Evolutionary conservation across 331 rosid genomes (phyloP).

Genomic region (Rhamnella rubrinervis): DNA sequence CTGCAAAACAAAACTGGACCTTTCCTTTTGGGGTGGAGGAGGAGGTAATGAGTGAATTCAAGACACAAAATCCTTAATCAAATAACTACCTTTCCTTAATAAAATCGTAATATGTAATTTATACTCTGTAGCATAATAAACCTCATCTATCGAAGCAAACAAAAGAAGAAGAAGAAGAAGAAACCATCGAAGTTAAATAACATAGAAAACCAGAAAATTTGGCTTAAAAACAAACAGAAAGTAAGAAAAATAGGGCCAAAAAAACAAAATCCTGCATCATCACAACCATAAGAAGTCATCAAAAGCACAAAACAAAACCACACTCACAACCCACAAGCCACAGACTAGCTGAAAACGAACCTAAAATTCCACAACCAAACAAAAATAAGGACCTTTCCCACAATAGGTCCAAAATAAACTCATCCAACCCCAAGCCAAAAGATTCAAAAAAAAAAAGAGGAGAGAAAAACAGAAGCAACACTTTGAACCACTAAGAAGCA

Average conservation of each 20-base stretch:
- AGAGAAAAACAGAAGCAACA: background rate
- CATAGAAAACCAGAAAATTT: slow-evolving; percentile 9
- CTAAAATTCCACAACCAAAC: slow-evolving; percentile 1
- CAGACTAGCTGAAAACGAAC: background rate
- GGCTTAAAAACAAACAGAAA: background rate
- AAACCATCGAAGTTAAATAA: background rate
- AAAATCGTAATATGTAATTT: background rate
- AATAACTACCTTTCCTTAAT: too few species aligned
- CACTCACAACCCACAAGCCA: slow-evolving; percentile 11
- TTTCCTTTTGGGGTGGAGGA: too few species aligned
- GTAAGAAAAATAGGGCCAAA: background rate
- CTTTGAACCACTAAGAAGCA: background rate
- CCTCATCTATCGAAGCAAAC: background rate
- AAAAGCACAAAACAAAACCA: background rate
- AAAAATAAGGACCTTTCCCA: background rate
- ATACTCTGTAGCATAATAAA: background rate
- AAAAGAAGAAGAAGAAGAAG: background rate
- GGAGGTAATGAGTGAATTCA: too few species aligned
- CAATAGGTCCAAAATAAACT: background rate
- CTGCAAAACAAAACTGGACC: too few species aligned
- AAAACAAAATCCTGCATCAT: background rate
- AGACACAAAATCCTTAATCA: background rate
- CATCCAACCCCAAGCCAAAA: too few species aligned
- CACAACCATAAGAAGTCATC: slow-evolving; percentile 1
- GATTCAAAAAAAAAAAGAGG: background rate